phyloP scores from a whole-genome alignment of 768 basidiomycete genomes.

The Coprinopsis marcescibilis region DNA sequence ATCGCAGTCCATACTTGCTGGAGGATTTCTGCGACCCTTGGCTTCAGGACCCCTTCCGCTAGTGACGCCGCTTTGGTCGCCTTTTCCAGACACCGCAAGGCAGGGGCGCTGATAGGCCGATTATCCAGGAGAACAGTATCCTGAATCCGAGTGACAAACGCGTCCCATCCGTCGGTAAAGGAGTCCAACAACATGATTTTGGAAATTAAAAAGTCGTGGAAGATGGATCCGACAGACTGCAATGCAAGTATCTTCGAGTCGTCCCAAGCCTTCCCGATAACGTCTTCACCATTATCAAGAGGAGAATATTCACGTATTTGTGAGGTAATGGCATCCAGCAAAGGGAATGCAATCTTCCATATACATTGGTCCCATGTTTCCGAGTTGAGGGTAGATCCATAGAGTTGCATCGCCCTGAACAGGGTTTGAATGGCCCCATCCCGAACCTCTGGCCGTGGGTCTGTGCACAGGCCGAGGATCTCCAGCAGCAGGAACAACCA shows the following conservation, averaged over 20 bases:
- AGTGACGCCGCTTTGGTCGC: slow-evolving; percentile 56
- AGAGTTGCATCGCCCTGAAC: slow-evolving; percentile 90
- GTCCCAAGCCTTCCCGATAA: slow-evolving; percentile 61
- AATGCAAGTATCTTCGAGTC: slow-evolving; percentile 85
- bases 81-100: slow-evolving; percentile 77
- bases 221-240: slow-evolving; percentile 77
- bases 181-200: slow-evolving; percentile 70
- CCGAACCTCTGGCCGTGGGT: slow-evolving; percentile 80
- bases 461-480: slow-evolving; percentile 77
- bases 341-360: slow-evolving; percentile 87
- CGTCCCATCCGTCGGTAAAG: slow-evolving; percentile 68
- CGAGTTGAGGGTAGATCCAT: slow-evolving; percentile 77
- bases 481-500: slow-evolving; percentile 92
- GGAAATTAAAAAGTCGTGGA: slow-evolving; percentile 69
- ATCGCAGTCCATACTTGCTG: slow-evolving; percentile 69
- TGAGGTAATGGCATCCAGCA: slow-evolving; percentile 63
- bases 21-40: slow-evolving; percentile 39
- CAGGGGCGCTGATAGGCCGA: slow-evolving; percentile 72
- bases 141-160: slow-evolving; percentile 68
- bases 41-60: slow-evolving; percentile 35
- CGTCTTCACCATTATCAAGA: slow-evolving; percentile 13
- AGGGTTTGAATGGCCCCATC: slow-evolving; percentile 93
- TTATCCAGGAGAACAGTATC: slow-evolving; percentile 65
- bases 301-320: slow-evolving; percentile 29
- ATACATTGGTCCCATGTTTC: slow-evolving; percentile 88